Evolutionary conservation across 306 rosid genomes (phyloP), one percentile per base, ranked within the genome.

Genomic region (Elaeagnus macrophylla): DNA sequence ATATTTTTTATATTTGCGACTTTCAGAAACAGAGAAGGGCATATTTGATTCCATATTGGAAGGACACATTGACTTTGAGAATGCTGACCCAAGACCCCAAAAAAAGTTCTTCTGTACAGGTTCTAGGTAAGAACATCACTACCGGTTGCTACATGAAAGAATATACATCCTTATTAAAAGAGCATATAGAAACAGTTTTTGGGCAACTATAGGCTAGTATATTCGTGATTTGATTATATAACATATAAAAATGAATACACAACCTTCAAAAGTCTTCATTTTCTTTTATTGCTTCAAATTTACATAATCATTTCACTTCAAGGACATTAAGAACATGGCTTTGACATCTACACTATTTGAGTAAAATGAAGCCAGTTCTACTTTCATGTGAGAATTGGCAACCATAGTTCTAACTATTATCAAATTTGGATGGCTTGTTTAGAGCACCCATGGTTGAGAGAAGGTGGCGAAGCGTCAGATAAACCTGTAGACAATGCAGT

Each of bases 401-500:
- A 43, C 37, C 52, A 11, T 47, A 51, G 40, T 41, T 42, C 60
- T 61, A 61, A 76, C 65, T 59, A 68, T 65, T 46, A 49, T 54
- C 38, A 68, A 51, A 43, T 57, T 56, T 71, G 37, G 62, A 41
- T 77, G 67, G 53, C 57, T 61, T 16, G 64, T 65, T 50, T 62
- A 89, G 97, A 89, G 36, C 97, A 89, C 64, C 97, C 95, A 1
- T 89, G 97, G 97, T 57, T 89, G 40, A 83, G 76, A 77, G 97
- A 89, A 77, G 91, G 74, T 39, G 95, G 95, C 59, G 83, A 76
- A 67, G 97, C 97, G 44, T 74, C 95, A 19, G 94, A 89, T 81
- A 86, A 76, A 68, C 94, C 95, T 42, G 85, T 86, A 37, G 97
- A 89, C 73, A 83, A 90, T 48, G 97, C 95, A 19, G 95, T 89